Evolutionary conservation across 108 stramenopile genomes (phyloP).

Genomic region (Cyclotella choctawhatcheeana): DNA sequence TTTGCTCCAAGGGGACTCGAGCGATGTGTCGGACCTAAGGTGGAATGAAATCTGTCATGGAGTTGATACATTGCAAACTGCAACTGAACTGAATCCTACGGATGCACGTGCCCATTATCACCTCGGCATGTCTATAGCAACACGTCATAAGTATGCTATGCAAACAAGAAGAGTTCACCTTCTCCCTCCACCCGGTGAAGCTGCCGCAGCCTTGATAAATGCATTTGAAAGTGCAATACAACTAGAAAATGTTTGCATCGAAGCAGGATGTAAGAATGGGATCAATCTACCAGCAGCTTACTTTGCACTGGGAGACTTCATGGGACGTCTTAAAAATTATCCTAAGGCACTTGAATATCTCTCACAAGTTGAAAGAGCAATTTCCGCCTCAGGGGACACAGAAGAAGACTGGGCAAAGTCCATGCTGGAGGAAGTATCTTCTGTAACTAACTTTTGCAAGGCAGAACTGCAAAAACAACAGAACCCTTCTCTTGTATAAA

Average conservation of each 20-base stretch:
- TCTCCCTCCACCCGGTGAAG: slow-evolving; percentile 46
- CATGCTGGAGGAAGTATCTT: slow-evolving; percentile 38
- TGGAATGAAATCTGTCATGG: slow-evolving; percentile 47
- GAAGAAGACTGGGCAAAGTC: slow-evolving; percentile 39
- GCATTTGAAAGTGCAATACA: slow-evolving; percentile 39
- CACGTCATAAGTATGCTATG: slow-evolving; percentile 55
- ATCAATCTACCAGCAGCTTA: slow-evolving; percentile 42
- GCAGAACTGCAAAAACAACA: slow-evolving; percentile 22
- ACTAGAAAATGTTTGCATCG: slow-evolving; percentile 32
- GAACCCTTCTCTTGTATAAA: not conserved
- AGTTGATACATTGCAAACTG: slow-evolving; percentile 29
- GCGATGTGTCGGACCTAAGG: slow-evolving; percentile 36
- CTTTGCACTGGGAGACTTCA: slow-evolving; percentile 44
- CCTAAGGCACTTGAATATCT: slow-evolving; percentile 34
- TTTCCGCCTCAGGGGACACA: slow-evolving; percentile 15
- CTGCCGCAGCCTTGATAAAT: slow-evolving; percentile 25
- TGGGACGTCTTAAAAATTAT: slow-evolving; percentile 43
- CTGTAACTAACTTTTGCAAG: slow-evolving; percentile 30
- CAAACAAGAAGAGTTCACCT: slow-evolving; percentile 39
- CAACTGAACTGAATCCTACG: slow-evolving; percentile 38
- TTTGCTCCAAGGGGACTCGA: slow-evolving; percentile 41
- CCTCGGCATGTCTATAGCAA: slow-evolving; percentile 43
- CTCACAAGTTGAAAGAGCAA: slow-evolving; percentile 23
- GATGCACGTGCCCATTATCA: slow-evolving; percentile 47
- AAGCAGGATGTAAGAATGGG: slow-evolving; percentile 44